Percentiles rank a stretch among this genome's conserved stretches.
Evolutionary conservation across 2,329 filamentous ascomycete species (phyloP).

Genomic region (Anthostomella pinea): DNA sequence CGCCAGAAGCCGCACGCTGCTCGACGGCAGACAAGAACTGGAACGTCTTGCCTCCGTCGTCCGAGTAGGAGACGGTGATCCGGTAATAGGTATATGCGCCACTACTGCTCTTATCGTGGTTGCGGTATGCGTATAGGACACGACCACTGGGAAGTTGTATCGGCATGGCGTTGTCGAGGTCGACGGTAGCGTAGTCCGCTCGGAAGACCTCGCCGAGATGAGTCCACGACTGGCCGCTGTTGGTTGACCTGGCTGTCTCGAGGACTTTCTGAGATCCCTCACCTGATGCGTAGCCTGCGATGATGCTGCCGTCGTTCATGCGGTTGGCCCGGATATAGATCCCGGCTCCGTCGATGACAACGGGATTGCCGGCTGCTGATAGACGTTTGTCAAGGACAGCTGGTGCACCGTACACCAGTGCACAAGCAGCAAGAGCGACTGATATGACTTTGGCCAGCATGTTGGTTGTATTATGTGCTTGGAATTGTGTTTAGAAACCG

Average conservation of each 20-base stretch:
- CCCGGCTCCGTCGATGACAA: slow-evolving; percentile 25
- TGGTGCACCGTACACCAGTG: slow-evolving; percentile 7
- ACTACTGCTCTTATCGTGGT: slow-evolving; percentile 29
- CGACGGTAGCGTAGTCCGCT: slow-evolving; percentile 19
- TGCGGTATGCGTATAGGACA: slow-evolving; percentile 36
- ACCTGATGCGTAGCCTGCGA: slow-evolving; percentile 29
- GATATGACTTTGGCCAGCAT: slow-evolving; percentile 5
- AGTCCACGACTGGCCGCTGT: slow-evolving; percentile 30
- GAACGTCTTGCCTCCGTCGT: slow-evolving; percentile 39
- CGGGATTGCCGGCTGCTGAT: slow-evolving; percentile 18
- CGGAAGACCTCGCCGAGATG: slow-evolving; percentile 26
- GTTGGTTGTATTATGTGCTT: too few species aligned
- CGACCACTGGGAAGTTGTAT: slow-evolving; percentile 35
- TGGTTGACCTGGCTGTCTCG: slow-evolving; percentile 23
- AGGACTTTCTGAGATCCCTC: slow-evolving; percentile 25
- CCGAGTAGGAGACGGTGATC: slow-evolving; percentile 41
- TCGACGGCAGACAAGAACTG: slow-evolving; percentile 31
- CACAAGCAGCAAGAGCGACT: background rate
- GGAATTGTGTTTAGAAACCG: too few species aligned
- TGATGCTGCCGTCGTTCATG: slow-evolving; percentile 24
- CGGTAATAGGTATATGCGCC: slow-evolving; percentile 35
- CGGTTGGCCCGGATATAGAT: slow-evolving; percentile 31
- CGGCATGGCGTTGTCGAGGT: slow-evolving; percentile 35
- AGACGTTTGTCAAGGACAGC: slow-evolving; percentile 11
- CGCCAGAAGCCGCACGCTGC: slow-evolving; percentile 19